A percentile compares a stretch with the other conserved stretches of the same genome.
phyloP scores from a whole-genome alignment of 768 basidiomycete genomes.

The Kwoniella newhampshirensis region DNA sequence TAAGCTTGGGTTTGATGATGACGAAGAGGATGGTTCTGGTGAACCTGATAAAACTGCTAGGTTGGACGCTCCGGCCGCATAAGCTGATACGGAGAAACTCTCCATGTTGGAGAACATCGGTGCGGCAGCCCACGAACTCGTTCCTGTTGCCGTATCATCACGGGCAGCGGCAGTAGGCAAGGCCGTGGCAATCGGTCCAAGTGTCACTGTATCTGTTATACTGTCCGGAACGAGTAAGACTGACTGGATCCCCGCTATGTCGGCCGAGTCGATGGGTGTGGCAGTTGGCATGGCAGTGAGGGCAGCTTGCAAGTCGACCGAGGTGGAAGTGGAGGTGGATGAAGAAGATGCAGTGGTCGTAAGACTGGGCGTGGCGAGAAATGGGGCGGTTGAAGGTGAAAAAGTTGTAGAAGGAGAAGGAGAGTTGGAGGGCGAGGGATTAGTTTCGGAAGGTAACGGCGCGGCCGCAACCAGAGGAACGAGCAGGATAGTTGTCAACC shows the following conservation, averaged over 20 bases:
- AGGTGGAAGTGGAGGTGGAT: background rate
- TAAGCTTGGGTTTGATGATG: constrained; percentile 14
- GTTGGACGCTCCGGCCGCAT: constrained; percentile 62
- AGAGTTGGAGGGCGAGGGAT: too few relatives aligned
- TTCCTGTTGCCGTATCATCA: background rate
- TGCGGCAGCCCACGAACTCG: constrained; percentile 59
- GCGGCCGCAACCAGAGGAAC: constrained; percentile 10
- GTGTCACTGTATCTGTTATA: background rate
- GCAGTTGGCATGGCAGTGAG: background rate
- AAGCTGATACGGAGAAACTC: constrained; percentile 63
- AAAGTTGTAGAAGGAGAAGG: background rate
- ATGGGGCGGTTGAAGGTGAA: background rate
- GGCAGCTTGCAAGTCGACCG: background rate
- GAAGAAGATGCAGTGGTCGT: background rate
- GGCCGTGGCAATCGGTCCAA: background rate
- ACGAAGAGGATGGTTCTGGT: constrained; percentile 52
- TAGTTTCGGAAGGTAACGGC: constrained; percentile 8
- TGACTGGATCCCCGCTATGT: background rate
- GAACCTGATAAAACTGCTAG: constrained; percentile 61
- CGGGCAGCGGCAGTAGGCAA: background rate
- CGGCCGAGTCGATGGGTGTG: background rate
- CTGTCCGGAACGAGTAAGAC: background rate
- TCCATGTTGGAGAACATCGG: constrained; percentile 62
- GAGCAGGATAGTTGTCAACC: constrained; percentile 5
- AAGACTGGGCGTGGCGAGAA: background rate